These are phyloP conservation scores for Neurospora sp. DNA, from an alignment of 2,329 filamentous ascomycete species.

Conservation along the genomic window DNA sequence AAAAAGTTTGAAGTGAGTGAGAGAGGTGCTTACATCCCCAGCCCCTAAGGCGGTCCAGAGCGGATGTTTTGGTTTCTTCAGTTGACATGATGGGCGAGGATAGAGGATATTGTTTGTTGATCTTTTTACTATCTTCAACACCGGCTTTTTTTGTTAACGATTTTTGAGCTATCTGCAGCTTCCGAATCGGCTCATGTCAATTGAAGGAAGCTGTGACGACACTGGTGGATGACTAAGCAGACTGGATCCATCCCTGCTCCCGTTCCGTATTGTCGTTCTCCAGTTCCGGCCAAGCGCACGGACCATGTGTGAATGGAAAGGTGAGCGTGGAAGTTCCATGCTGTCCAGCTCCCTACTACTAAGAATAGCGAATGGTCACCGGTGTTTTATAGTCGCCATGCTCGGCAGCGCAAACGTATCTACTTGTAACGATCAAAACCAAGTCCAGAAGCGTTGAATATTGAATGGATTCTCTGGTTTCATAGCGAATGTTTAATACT, in stretches of 20 bases:
- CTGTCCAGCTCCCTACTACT: neutral
- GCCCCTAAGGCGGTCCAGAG: slow-evolving; percentile 27
- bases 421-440: neutral
- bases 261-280: neutral
- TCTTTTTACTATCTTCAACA: neutral
- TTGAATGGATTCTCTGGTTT: neutral
- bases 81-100: slow-evolving; percentile 6
- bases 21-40: slow-evolving; percentile 39
- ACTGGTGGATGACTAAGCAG: neutral
- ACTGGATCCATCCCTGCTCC: neutral
- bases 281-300: neutral
- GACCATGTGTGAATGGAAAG: neutral
- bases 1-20: neutral
- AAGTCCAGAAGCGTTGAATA: neutral
- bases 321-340: neutral
- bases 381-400: neutral
- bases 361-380: neutral
- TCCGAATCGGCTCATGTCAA: neutral
- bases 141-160: neutral
- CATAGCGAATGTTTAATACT: neutral
- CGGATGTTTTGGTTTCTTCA: slow-evolving; percentile 17
- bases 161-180: neutral
- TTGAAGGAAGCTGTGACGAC: neutral
- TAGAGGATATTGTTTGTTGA: neutral
- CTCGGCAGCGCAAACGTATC: neutral